A percentile compares a stretch with the other conserved stretches of the same genome.
Evolutionary conservation across 176 grass and related monocot genomes (phyloP).

Genomic region (Poa annua): DNA sequence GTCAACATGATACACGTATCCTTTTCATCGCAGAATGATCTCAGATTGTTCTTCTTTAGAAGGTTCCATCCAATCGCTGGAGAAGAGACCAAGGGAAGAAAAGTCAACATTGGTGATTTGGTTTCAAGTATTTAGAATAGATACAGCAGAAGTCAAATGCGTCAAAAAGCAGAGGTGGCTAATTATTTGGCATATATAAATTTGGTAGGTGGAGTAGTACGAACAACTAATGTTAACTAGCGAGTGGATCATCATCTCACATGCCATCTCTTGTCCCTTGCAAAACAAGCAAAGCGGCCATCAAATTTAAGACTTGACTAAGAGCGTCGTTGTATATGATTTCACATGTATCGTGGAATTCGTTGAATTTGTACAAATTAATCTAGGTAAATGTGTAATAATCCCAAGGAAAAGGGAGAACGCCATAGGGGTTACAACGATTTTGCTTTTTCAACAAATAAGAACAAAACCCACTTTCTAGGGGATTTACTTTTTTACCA

Average conservation of each 20-base stretch:
- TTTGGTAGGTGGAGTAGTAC: constrained; percentile 29
- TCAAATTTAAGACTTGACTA: constrained; percentile 19
- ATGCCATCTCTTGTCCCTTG: constrained; percentile 33
- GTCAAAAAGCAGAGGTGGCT: constrained; percentile 32
- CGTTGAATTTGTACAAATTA: not conserved
- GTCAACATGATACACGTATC: not conserved
- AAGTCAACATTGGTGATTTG: not conserved
- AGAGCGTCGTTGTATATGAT: not conserved
- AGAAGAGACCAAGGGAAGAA: not conserved
- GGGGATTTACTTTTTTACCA: no score
- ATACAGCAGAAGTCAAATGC: not conserved
- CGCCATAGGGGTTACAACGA: no score
- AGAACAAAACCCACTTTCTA: no score
- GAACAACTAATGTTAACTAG: constrained; percentile 2
- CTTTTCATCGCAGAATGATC: not conserved
- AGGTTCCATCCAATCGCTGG: constrained; percentile 30
- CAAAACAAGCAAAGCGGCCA: constrained; percentile 39
- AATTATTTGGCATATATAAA: constrained; percentile 10
- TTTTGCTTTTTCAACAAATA: no score
- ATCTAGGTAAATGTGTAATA: not conserved
- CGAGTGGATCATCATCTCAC: not conserved
- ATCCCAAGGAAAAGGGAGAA: not conserved
- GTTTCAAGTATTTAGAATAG: constrained; percentile 20
- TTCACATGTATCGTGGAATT: not conserved
- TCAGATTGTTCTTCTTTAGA: not conserved